A percentile compares a stretch with the other conserved stretches of the same genome.
Conservation (phyloP, 176 grass and related monocot species). For the Chloris gayana region DNA sequence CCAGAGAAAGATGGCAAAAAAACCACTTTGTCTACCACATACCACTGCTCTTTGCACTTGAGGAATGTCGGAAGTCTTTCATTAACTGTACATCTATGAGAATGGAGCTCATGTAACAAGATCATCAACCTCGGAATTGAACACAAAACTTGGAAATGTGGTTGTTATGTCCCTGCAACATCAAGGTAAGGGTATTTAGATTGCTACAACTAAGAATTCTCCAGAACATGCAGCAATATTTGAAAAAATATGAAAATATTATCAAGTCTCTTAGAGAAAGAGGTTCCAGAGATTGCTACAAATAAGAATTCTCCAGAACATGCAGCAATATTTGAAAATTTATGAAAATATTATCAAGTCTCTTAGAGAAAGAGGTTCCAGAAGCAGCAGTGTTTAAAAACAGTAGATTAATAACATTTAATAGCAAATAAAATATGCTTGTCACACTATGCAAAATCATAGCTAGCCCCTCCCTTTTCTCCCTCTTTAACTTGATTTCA, state of each 20-base stretch:
- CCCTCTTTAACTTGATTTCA: background rate
- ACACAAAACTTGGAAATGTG: constrained; percentile 94
- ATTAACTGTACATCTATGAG: constrained; percentile 42
- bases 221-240: constrained; percentile 15
- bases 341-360: background rate
- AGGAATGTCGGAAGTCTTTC: background rate
- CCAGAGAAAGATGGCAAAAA: constrained; percentile 12
- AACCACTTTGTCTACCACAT: background rate
- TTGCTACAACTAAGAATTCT: constrained; percentile 18
- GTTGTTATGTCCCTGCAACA: constrained; percentile 97
- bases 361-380: background rate
- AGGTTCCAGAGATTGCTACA: constrained; percentile 7
- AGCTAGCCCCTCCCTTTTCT: background rate
- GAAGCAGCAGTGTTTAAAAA: background rate
- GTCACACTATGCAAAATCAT: too few species aligned
- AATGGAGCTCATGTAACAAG: constrained; percentile 53
- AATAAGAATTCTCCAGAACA: too few species aligned
- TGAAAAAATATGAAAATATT: background rate
- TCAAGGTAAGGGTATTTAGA: background rate
- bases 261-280: background rate
- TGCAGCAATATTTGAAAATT: background rate
- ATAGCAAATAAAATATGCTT: background rate
- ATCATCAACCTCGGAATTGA: constrained; percentile 92
- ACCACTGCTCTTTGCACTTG: constrained; percentile 3
- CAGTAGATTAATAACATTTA: background rate